phyloP scores from a whole-genome alignment of 306 rosid species.

The Dalbergia oliveri region DNA sequence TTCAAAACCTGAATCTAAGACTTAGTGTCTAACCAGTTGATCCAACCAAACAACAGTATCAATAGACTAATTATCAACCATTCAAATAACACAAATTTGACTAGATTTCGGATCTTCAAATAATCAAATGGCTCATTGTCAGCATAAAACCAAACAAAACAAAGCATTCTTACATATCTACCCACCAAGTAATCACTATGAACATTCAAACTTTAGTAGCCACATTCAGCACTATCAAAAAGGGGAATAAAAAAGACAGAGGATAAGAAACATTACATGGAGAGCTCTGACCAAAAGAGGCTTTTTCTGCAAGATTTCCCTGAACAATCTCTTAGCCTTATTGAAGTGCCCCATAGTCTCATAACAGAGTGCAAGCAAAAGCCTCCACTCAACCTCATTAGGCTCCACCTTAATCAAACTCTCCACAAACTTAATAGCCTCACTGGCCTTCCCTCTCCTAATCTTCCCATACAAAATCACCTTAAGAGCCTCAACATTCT shows the following conservation, averaged over 20 bases:
- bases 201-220: slow-evolving; percentile 32
- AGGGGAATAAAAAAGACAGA: not conserved
- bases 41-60: too few relatives aligned
- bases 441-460: slow-evolving; percentile 75
- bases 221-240: not conserved
- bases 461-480: slow-evolving; percentile 76
- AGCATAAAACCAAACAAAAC: slow-evolving; percentile 34
- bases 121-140: too few relatives aligned
- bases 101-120: slow-evolving; percentile 2
- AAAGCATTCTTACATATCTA: slow-evolving; percentile 15
- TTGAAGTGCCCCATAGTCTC: slow-evolving; percentile 78
- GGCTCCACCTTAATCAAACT: slow-evolving; percentile 75
- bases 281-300: slow-evolving; percentile 88
- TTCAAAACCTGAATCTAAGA: too few relatives aligned
- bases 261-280: slow-evolving; percentile 72
- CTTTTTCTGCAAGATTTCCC: slow-evolving; percentile 66
- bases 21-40: too few relatives aligned
- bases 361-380: slow-evolving; percentile 78
- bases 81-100: slow-evolving; percentile 20
- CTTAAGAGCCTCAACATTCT: slow-evolving; percentile 75
- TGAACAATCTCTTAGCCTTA: slow-evolving; percentile 69
- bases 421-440: slow-evolving; percentile 83
- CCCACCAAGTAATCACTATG: not conserved
- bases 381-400: slow-evolving; percentile 84
- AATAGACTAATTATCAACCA: not conserved